Evolutionary conservation across 306 rosid species (phyloP).

Genomic region (Macrotyloma uniflorum): DNA sequence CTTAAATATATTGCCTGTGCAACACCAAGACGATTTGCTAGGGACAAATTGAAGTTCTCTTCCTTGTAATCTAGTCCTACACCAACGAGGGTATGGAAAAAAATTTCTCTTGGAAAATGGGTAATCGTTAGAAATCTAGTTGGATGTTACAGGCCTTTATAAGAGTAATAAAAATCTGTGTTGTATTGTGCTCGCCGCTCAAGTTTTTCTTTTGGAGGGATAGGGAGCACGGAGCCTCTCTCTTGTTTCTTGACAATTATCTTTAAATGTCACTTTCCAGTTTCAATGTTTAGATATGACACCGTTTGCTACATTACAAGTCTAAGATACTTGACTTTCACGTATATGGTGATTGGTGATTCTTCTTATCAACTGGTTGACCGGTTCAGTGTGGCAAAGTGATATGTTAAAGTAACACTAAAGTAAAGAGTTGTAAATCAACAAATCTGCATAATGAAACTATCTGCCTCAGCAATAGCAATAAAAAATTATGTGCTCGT

Average conservation of each 20-base stretch:
- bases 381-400: slow-evolving; percentile 10
- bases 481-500: slow-evolving; percentile 2
- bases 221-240: slow-evolving; percentile 28
- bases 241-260: slow-evolving; percentile 38
- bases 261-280: slow-evolving; percentile 35
- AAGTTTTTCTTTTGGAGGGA: slow-evolving; percentile 43
- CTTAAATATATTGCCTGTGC: slow-evolving; percentile 40
- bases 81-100: slow-evolving; percentile 26
- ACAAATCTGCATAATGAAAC: slow-evolving; percentile 4
- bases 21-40: slow-evolving; percentile 40
- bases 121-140: slow-evolving; percentile 20
- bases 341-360: slow-evolving; percentile 1
- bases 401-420: background rate
- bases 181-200: slow-evolving; percentile 31
- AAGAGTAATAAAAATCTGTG: slow-evolving; percentile 41
- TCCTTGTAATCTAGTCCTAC: slow-evolving; percentile 46
- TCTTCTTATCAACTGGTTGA: slow-evolving; percentile 32
- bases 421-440: slow-evolving; percentile 2
- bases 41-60: slow-evolving; percentile 39
- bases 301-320: slow-evolving; percentile 12
- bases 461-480: slow-evolving; percentile 10
- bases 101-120: slow-evolving; percentile 42
- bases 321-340: slow-evolving; percentile 16
- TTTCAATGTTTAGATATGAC: slow-evolving; percentile 21
- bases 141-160: slow-evolving; percentile 41